phyloP scores from a whole-genome alignment of 805 yeast species.

The Zygosaccharomyces siamensis region DNA sequence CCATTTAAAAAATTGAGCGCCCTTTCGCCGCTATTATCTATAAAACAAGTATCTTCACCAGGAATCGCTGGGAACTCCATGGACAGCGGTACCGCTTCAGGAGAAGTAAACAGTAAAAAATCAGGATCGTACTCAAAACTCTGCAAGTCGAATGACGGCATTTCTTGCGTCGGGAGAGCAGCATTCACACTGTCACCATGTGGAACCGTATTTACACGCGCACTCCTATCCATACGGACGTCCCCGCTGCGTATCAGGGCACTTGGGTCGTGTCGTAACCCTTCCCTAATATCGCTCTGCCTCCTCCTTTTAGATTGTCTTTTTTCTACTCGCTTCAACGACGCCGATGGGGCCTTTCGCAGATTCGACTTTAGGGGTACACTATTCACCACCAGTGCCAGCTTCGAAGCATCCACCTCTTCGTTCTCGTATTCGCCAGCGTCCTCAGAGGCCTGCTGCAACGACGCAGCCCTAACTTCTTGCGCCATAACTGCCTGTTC shows the following conservation, averaged over 20 bases:
- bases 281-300: no score
- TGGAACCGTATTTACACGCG: no score
- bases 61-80: background rate
- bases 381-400: constrained; percentile 9
- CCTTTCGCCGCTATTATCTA: background rate
- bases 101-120: background rate
- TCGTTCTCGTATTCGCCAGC: constrained; percentile 36
- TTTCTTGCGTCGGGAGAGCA: background rate
- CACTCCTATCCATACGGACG: no score
- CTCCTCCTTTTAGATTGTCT: background rate
- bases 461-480: constrained; percentile 42
- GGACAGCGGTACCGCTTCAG: background rate
- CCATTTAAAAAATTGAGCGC: constrained; percentile 1
- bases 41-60: background rate
- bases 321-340: constrained; percentile 1
- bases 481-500: constrained; percentile 40
- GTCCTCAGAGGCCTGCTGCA: constrained; percentile 40
- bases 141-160: background rate
- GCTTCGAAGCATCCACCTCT: constrained; percentile 26
- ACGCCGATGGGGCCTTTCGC: background rate
- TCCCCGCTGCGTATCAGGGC: no score
- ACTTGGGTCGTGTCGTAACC: no score
- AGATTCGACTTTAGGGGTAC: background rate
- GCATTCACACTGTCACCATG: background rate
- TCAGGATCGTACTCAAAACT: background rate